Conservation (phyloP, 2,329 filamentous ascomycete genomes). For the Hymenoscyphus fructigenus region DNA sequence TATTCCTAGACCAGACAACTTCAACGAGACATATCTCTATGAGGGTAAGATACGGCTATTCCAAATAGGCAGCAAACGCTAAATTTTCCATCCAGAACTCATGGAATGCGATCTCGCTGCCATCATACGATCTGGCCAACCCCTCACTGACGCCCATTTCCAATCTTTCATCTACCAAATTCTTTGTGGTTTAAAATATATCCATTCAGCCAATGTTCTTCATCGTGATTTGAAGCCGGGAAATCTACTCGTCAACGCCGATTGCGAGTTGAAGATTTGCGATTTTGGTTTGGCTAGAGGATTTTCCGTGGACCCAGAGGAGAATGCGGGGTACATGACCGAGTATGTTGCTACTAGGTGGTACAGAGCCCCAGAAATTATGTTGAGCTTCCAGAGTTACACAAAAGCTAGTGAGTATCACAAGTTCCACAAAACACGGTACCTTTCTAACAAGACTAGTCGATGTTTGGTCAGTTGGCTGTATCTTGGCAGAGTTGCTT, state of each 20-base stretch:
- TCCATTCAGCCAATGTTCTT: slow-evolving; percentile 96
- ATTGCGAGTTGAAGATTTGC: slow-evolving; percentile 98
- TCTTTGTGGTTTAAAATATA: slow-evolving; percentile 97
- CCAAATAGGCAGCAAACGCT: slow-evolving; percentile 12
- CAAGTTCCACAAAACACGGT: neutral
- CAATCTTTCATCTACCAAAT: slow-evolving; percentile 99
- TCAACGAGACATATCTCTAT: slow-evolving; percentile 98
- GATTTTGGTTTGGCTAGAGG: slow-evolving; percentile 96
- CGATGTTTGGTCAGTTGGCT: slow-evolving; percentile 98
- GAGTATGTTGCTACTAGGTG: slow-evolving; percentile 98
- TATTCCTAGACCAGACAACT: slow-evolving; percentile 93
- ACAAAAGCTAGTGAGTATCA: slow-evolving; percentile 93
- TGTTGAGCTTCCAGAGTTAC: slow-evolving; percentile 99
- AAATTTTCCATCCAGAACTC: slow-evolving; percentile 62
- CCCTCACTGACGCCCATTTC: slow-evolving; percentile 96
- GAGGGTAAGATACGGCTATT: slow-evolving; percentile 62
- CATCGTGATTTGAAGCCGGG: slow-evolving; percentile 97
- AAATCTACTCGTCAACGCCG: slow-evolving; percentile 95
- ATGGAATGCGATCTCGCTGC: slow-evolving; percentile 99
- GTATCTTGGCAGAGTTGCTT: slow-evolving; percentile 92
- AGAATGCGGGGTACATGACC: slow-evolving; percentile 99
- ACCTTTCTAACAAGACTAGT: slow-evolving; percentile 55
- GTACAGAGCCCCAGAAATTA: slow-evolving; percentile 98
- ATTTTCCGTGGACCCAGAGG: slow-evolving; percentile 94
- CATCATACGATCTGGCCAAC: slow-evolving; percentile 96